Evolutionary conservation across 495 filamentous ascomycete species (phyloP).

Genomic region (Copromyces sp.): DNA sequence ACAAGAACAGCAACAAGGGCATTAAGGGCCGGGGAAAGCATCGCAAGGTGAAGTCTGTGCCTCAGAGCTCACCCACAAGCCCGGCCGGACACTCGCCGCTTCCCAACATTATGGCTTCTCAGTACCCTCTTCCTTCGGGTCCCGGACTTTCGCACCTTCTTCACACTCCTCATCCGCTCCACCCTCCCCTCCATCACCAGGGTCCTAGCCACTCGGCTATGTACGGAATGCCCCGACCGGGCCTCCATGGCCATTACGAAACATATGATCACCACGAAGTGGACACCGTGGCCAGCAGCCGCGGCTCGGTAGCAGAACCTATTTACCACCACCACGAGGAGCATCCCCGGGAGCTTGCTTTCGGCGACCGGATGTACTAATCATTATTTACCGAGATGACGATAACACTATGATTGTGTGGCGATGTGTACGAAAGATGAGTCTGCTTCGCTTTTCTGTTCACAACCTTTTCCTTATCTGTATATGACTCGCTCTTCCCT

Average conservation of each 20-base stretch:
- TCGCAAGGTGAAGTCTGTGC: slow-evolving; percentile 39
- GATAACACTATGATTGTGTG: not conserved
- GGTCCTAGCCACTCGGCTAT: slow-evolving; percentile 16
- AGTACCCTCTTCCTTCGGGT: slow-evolving; percentile 14
- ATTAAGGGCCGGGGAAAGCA: slow-evolving; percentile 94
- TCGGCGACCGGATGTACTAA: slow-evolving; percentile 35
- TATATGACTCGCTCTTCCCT: not conserved
- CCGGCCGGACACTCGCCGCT: not conserved
- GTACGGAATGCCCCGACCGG: slow-evolving; percentile 21
- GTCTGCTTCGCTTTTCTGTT: not conserved
- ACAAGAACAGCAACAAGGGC: slow-evolving; percentile 96
- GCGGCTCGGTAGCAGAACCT: slow-evolving; percentile 21
- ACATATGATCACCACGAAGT: slow-evolving; percentile 37
- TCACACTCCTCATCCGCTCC: slow-evolving; percentile 10
- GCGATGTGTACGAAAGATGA: not conserved
- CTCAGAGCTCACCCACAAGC: slow-evolving; percentile 1
- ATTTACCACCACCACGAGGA: slow-evolving; percentile 32
- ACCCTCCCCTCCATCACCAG: slow-evolving; percentile 9
- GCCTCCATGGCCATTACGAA: slow-evolving; percentile 26
- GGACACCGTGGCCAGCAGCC: slow-evolving; percentile 26
- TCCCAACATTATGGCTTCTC: slow-evolving; percentile 6
- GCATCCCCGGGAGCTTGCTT: slow-evolving; percentile 26
- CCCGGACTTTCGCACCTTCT: slow-evolving; percentile 13
- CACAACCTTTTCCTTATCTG: not conserved
- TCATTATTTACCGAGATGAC: not conserved